Evolutionary conservation across 768 basidiomycete genomes (phyloP).

Genomic region (Hericium rajendrae): DNA sequence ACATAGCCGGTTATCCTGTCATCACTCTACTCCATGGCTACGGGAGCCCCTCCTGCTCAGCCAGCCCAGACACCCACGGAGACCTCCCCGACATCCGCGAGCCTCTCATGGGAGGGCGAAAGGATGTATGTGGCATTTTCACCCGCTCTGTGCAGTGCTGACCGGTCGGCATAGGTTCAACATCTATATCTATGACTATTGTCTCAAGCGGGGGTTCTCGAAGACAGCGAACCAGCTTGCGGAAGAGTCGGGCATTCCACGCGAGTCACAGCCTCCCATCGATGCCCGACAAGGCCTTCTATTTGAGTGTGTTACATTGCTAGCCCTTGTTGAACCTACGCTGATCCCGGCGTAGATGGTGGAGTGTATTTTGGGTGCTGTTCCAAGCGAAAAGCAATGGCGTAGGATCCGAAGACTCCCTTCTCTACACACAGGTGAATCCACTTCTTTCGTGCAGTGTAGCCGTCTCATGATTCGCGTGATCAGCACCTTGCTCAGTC

Average conservation of each 20-base stretch:
- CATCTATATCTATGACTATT: slow-evolving; percentile 84
- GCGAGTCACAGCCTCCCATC: slow-evolving; percentile 63
- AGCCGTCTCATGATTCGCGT: not conserved
- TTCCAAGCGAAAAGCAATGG: slow-evolving; percentile 73
- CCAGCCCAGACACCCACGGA: slow-evolving; percentile 9
- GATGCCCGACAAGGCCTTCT: slow-evolving; percentile 76
- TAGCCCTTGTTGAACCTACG: slow-evolving; percentile 7
- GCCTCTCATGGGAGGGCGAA: slow-evolving; percentile 73
- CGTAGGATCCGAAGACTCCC: slow-evolving; percentile 56
- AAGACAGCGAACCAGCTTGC: slow-evolving; percentile 65
- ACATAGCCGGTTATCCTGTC: not conserved
- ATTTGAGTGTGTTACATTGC: slow-evolving; percentile 53
- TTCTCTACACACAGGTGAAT: slow-evolving; percentile 62
- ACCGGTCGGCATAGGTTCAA: slow-evolving; percentile 53
- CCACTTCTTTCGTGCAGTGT: not conserved
- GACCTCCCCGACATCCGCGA: slow-evolving; percentile 8
- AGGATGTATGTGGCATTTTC: slow-evolving; percentile 49
- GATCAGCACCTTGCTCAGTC: no score
- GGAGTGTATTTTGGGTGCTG: slow-evolving; percentile 83
- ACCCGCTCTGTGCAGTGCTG: not conserved
- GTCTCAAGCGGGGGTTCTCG: slow-evolving; percentile 65
- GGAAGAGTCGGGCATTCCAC: slow-evolving; percentile 54
- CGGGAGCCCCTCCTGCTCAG: slow-evolving; percentile 9
- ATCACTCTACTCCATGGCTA: slow-evolving; percentile 3
- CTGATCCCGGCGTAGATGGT: slow-evolving; percentile 48